Evolutionary conservation across 2,329 filamentous ascomycete genomes (phyloP).

Genomic region (Hypoxylon sp.): DNA sequence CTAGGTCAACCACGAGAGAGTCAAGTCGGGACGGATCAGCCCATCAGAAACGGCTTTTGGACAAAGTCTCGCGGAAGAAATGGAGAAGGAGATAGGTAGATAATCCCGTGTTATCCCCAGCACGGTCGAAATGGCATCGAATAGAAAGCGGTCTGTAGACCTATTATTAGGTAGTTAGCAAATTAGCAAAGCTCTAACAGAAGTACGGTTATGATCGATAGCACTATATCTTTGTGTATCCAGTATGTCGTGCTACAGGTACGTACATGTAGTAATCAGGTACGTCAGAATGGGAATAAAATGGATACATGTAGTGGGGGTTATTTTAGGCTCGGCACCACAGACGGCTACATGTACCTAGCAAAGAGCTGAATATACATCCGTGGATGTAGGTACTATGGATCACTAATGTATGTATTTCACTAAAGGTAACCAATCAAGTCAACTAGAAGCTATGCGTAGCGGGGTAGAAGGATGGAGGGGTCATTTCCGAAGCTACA

Average conservation of each 20-base stretch:
- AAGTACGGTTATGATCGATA: background rate
- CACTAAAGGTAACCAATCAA: background rate
- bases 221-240: background rate
- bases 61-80: conserved; percentile 22
- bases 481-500: background rate
- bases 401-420: background rate
- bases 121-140: background rate
- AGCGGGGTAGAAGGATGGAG: background rate
- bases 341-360: background rate
- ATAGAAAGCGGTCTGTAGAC: background rate
- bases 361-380: too few species aligned
- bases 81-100: conserved; percentile 36
- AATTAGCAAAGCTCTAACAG: background rate
- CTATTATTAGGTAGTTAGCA: background rate
- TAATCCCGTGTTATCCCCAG: background rate
- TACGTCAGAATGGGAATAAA: background rate
- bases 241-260: background rate
- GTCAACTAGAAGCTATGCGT: background rate
- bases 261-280: background rate
- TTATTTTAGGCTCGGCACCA: conserved; percentile 2
- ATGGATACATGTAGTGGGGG: too few species aligned
- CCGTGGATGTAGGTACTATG: too few species aligned
- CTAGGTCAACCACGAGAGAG: conserved; percentile 3
- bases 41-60: conserved; percentile 18
- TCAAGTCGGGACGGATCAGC: conserved; percentile 4